Evolutionary conservation across 306 rosid genomes (phyloP).

Genomic region (Cucurbita ficifolia): DNA sequence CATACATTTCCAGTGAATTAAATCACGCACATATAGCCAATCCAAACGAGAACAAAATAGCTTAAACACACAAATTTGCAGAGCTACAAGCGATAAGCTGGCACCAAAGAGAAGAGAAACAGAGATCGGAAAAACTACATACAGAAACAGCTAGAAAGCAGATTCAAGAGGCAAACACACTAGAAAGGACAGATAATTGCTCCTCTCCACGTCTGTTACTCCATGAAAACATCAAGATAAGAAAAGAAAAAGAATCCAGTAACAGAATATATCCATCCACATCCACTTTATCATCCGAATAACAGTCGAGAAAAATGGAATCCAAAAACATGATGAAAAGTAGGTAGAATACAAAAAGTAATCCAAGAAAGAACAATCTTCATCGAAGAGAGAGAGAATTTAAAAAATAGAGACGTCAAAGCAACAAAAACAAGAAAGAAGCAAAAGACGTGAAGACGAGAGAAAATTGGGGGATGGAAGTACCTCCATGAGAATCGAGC

Average conservation of each 20-base stretch:
- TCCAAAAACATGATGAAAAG: background rate
- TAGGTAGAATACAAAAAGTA: background rate
- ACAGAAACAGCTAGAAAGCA: background rate
- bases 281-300: background rate
- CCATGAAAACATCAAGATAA: background rate
- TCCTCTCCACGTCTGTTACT: background rate
- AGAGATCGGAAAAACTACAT: background rate
- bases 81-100: background rate
- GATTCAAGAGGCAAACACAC: background rate
- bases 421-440: background rate
- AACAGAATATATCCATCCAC: background rate
- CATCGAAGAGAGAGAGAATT: background rate
- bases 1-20: background rate
- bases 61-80: background rate
- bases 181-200: background rate
- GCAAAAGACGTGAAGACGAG: background rate
- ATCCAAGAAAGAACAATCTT: background rate
- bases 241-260: background rate
- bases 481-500: background rate
- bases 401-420: background rate
- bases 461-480: background rate
- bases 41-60: background rate
- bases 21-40: background rate
- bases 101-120: background rate
- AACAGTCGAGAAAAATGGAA: constrained; percentile 1